Conservation (phyloP, 352 stramenopile species). For the Phytopythium litorale region DNA sequence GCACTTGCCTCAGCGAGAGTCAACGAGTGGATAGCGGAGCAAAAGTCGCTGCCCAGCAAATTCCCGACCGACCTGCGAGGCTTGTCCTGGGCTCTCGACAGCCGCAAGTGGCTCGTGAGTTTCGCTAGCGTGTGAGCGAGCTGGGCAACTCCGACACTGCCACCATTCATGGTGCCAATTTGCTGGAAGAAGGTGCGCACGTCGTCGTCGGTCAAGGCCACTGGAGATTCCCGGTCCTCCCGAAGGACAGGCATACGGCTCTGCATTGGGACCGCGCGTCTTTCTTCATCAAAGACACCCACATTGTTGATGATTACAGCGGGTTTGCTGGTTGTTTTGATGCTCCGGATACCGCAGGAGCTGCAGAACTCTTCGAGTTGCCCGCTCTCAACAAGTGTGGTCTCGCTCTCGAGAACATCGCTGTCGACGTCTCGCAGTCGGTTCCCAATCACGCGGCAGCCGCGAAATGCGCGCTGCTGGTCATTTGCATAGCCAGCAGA, state of each 20-base stretch:
- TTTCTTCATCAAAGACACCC: not conserved
- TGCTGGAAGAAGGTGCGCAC: not conserved
- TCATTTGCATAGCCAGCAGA: slow-evolving; percentile 18
- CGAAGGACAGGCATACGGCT: not conserved
- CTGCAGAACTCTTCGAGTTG: not conserved
- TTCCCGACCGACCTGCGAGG: not conserved
- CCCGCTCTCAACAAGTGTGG: not conserved
- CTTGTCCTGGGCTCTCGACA: not conserved
- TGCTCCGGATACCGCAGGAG: not conserved
- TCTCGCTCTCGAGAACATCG: slow-evolving; percentile 8
- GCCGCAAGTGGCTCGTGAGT: slow-evolving; percentile 41
- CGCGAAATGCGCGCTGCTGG: slow-evolving; percentile 25
- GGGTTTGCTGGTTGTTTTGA: too few relatives aligned
- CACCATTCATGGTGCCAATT: slow-evolving; percentile 7
- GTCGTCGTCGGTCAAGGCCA: not conserved
- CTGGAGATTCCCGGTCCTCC: not conserved
- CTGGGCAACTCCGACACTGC: slow-evolving; percentile 39
- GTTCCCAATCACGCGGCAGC: slow-evolving; percentile 32
- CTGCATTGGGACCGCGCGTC: not conserved
- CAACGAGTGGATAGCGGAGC: slow-evolving; percentile 1
- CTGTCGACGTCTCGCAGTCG: slow-evolving; percentile 44
- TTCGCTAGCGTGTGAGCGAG: slow-evolving; percentile 31
- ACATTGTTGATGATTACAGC: not conserved
- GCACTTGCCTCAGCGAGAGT: not conserved
- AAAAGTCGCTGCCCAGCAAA: slow-evolving; percentile 7